phyloP scores from a whole-genome alignment of 1,284 basidiomycete genomes.

The Peniophora sp. region DNA sequence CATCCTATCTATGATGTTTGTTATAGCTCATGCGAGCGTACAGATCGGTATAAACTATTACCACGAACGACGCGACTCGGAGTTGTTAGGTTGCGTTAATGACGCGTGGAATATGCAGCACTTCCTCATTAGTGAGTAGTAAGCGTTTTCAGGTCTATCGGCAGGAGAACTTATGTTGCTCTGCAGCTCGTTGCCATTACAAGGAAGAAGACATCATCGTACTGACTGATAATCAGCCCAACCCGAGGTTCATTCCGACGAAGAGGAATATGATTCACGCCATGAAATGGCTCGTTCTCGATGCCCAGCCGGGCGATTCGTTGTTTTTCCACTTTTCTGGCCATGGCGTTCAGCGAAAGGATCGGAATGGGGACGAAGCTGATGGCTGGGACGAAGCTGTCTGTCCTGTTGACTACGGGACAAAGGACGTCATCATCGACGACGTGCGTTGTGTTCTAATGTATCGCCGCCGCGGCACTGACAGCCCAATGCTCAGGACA shows the following conservation, averaged over 20 bases:
- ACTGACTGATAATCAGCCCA: conserved; percentile 64
- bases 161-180: too few relatives aligned
- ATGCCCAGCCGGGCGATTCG: conserved; percentile 70
- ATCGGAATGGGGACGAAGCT: conserved; percentile 59
- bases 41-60: conserved; percentile 77
- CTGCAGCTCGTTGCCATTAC: conserved; percentile 29
- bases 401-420: conserved; percentile 72
- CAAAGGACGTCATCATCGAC: conserved; percentile 63
- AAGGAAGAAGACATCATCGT: conserved; percentile 67
- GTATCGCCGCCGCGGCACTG: not conserved
- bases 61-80: conserved; percentile 41
- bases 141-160: too few relatives aligned
- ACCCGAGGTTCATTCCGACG: conserved; percentile 63
- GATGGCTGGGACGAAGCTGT: conserved; percentile 62
- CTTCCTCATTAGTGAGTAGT: conserved; percentile 47
- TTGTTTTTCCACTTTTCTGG: conserved; percentile 90
- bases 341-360: conserved; percentile 76
- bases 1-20: too few relatives aligned
- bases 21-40: too few relatives aligned
- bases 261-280: conserved; percentile 70
- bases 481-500: conserved; percentile 28
- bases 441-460: conserved; percentile 44
- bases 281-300: conserved; percentile 83
- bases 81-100: conserved; percentile 76
- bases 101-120: conserved; percentile 67